Base-by-base conservation (phyloP, 2,329 filamentous ascomycete genomes). In the Xylariaceae sp. region DNA sequence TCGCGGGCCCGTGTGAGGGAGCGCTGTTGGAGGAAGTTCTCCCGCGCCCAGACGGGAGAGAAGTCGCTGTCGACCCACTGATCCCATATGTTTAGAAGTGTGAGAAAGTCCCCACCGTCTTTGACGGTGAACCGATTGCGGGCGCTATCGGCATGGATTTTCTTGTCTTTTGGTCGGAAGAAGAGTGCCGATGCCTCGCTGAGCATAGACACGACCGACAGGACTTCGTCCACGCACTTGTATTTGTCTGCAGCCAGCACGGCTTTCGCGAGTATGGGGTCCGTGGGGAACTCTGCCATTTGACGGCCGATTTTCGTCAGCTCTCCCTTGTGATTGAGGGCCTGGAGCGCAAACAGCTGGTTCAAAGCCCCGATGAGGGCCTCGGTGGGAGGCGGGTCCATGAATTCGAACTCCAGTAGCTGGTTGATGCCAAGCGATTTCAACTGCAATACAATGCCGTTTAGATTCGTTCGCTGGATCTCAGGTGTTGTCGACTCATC, bases 151-250 rank as follows among this genome's bases (percentile, higher is more conserved):
- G 94, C 94, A 63, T 96, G 89, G 27, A 96, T 86, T 68, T 96
- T 96, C 75, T 97, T 96, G 71, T 99, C 91, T 66, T 96, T 96
- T 17, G 94, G 91, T 0, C 90, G 81, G 77, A 95, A 95, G 75
- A 96, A 99, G 5, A 99, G 79, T 0, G 90, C 86, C 4, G 86
- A 90, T 1, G 89, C 83, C 71, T 97, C 94, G 53, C 87, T 84
- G 1, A 97, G 80, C 89, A 97, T 96, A 39, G 91, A 84, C n/a
- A 97, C 89, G 43, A 97, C 89, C 0, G 88, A 90, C 14, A 99
- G 75, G 0, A 97, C 83, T 69, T 99, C 94, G 52, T 95, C 89
- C 0, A 96, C 89, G 60, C 92, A 96, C n/a, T 88, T 88, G 58
- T 92, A 87, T 60, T 90, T 87, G 68, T 94, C 89, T 0, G 92